Evolutionary conservation across 257 asterid genomes (phyloP), one percentile per base, ranked within the genome.

Genomic region (Salvia rosmarinus): DNA sequence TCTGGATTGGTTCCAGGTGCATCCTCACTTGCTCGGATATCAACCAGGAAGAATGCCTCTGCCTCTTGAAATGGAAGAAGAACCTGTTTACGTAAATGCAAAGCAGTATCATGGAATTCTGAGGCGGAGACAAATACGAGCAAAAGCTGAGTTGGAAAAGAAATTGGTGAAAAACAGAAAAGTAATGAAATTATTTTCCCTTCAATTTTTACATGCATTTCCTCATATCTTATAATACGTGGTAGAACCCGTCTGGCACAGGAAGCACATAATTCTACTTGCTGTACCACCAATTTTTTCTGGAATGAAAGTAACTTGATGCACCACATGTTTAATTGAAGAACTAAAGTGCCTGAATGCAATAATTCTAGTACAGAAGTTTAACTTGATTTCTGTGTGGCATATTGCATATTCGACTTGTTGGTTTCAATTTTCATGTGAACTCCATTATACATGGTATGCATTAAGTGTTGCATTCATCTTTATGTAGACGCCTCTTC

Each of bases 61-160:
- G 84, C 95, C 89, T 73, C 84, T 86, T 71, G 87, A 82, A 62
- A 86, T 86, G 95, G 93, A 90, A 81, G 96, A 88, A 74, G 96
- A 86, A 68, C 96, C 96, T 52, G 93, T 90, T 35, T 90, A 80
- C 61, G 95, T 90, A 79, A 88, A 88, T 73, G 93, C 96, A 19
- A 90, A 90, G 75, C 96, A 90, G 75, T 90, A 90, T 65, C 89
- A 85, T 68, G 95, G 93, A 51, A 90, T 90, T 70, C 72, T 90
- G 69, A 86, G 96, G 84, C 85, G 95, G 78, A 82, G 95, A 77
- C 88, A 86, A 72, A 81, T 85, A 69, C 82, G 96, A 56, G 96
- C 96, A 74, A 90, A 80, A 82, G 96, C 95, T 6, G 95, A 90
- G 79, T 64, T 88, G 82, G 93, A 86, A 54, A 90, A 80, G 84